Percentiles rank a stretch among this genome's conserved stretches.
These are phyloP conservation scores for Tolypocladium pustulatum DNA, from an alignment of 2,329 filamentous ascomycete genomes.

Conservation along the genomic window DNA sequence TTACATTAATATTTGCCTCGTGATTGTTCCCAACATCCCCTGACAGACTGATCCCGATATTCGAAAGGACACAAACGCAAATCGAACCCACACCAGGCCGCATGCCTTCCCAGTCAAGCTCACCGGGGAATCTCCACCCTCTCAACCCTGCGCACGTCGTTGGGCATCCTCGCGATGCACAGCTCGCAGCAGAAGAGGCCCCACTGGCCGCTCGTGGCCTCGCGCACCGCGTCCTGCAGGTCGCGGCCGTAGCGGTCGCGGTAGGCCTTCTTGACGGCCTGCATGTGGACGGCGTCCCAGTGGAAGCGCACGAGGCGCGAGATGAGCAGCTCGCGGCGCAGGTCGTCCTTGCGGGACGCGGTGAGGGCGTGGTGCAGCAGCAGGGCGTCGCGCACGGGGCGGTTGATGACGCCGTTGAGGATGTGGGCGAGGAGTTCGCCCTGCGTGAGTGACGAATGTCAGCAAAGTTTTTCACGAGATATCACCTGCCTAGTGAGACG, in stretches of 20 bases:
- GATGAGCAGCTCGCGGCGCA: conserved; percentile 79
- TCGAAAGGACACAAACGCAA: neutral
- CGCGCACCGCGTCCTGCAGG: conserved; percentile 67
- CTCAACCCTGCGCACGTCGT: conserved; percentile 44
- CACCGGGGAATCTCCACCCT: conserved; percentile 5
- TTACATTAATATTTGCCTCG: neutral
- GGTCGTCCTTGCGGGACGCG: conserved; percentile 56
- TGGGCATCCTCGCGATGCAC: conserved; percentile 50
- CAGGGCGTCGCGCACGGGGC: conserved; percentile 82
- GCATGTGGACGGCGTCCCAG: conserved; percentile 81
- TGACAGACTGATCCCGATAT: neutral
- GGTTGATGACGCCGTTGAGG: conserved; percentile 93
- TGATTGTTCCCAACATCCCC: neutral
- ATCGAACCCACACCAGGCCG: neutral
- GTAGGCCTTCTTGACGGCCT: conserved; percentile 70
- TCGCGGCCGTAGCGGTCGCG: conserved; percentile 63
- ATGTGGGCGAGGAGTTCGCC: conserved; percentile 92
- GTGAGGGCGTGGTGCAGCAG: conserved; percentile 84
- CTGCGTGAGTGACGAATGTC: conserved; percentile 31
- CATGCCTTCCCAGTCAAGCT: neutral
- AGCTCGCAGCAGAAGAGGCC: conserved; percentile 65
- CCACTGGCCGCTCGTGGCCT: conserved; percentile 68
- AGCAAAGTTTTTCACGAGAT: too few species aligned
- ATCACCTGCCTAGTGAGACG: too few species aligned
- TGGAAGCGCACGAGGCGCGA: conserved; percentile 80